phyloP scores from a whole-genome alignment of 2,329 filamentous ascomycete species.

The Gnomoniopsis sp. region DNA sequence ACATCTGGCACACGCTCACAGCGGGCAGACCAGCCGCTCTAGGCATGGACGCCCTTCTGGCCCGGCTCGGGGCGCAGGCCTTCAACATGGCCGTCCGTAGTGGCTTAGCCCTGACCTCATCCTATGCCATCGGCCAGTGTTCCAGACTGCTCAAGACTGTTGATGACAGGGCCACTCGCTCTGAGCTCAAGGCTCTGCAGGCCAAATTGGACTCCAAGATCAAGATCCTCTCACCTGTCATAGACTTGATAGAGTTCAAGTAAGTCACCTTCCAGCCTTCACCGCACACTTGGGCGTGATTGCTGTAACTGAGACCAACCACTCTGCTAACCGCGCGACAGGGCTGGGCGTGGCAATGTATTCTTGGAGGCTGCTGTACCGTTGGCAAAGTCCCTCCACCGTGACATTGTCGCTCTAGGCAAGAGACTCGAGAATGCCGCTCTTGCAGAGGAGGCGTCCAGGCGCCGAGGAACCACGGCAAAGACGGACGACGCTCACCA shows the following conservation, averaged over 20 bases:
- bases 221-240: conserved; percentile 84
- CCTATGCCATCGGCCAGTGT: conserved; percentile 80
- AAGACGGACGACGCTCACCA: conserved; percentile 55
- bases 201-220: conserved; percentile 80
- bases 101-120: conserved; percentile 79
- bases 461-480: conserved; percentile 39
- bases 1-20: not conserved
- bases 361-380: conserved; percentile 78
- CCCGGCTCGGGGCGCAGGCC: conserved; percentile 61
- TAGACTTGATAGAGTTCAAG: conserved; percentile 91
- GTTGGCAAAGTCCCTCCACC: conserved; percentile 77
- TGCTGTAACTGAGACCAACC: too few relatives aligned
- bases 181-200: conserved; percentile 69
- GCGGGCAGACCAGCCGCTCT: not conserved
- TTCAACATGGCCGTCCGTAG: conserved; percentile 91
- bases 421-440: conserved; percentile 70
- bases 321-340: conserved; percentile 27
- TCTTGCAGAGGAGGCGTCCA: conserved; percentile 53
- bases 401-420: conserved; percentile 78
- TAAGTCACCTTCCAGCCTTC: conserved; percentile 34
- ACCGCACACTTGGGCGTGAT: too few relatives aligned
- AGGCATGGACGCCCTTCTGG: conserved; percentile 67
- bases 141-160: conserved; percentile 74
- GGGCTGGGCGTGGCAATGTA: conserved; percentile 51
- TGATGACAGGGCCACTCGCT: conserved; percentile 63